Conservation (phyloP, 2,329 filamentous ascomycete species). For the Ceratocystis cubensis region DNA sequence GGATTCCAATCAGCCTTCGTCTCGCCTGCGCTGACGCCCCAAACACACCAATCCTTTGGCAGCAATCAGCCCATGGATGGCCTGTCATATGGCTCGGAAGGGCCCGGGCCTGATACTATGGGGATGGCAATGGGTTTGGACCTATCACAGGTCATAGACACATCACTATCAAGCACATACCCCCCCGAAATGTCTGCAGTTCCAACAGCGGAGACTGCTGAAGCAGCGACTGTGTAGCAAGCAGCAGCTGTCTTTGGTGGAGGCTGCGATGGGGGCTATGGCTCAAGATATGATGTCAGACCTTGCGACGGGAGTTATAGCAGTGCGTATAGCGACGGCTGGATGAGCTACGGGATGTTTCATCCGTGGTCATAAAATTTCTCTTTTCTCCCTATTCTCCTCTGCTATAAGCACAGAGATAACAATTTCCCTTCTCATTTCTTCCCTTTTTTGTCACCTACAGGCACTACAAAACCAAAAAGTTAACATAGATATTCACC, state of each 20-base stretch:
- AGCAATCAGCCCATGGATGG: not conserved
- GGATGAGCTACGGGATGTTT: not conserved
- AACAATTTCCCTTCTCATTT: not conserved
- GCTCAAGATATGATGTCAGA: not conserved
- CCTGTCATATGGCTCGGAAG: not conserved
- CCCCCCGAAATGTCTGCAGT: not conserved
- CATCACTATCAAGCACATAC: not conserved
- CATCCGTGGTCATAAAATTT: not conserved
- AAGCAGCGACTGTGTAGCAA: conserved; percentile 5
- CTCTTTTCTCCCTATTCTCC: not conserved
- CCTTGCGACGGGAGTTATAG: too few species aligned
- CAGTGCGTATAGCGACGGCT: not conserved
- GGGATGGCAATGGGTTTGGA: not conserved
- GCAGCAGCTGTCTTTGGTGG: not conserved
- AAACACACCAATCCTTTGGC: not conserved
- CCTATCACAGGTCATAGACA: conserved; percentile 1
- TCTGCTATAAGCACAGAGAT: not conserved
- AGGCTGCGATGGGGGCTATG: not conserved
- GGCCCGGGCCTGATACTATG: not conserved
- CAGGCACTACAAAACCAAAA: not conserved
- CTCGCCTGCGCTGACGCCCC: not conserved
- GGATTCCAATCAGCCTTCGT: conserved; percentile 2
- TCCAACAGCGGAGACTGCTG: not conserved
- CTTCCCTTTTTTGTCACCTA: not conserved
- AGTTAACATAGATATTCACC: not conserved